A percentile compares a stretch with the other conserved stretches of the same genome.
Conservation (phyloP, 495 filamentous ascomycete species). For the Xylaria flabelliformis region DNA sequence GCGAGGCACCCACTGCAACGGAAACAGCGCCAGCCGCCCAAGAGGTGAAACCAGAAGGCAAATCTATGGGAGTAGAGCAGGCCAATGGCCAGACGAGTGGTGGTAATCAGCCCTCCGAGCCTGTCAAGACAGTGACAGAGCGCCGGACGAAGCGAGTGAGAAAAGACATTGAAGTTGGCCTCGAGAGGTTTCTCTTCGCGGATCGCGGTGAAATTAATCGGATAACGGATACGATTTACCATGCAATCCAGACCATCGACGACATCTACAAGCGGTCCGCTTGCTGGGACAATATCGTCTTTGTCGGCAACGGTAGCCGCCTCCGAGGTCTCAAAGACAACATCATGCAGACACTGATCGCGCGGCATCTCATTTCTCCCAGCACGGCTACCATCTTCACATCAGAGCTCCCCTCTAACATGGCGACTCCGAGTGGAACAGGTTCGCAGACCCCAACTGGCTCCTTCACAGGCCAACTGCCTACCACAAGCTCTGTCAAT, state of each 20-base stretch:
- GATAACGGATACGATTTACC: constrained; percentile 82
- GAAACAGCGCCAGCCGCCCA: constrained; percentile 28
- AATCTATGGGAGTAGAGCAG: constrained; percentile 28
- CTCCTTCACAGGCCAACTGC: constrained; percentile 63
- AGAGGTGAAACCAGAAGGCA: constrained; percentile 32
- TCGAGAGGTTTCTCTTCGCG: constrained; percentile 85
- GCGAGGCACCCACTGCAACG: constrained; percentile 44
- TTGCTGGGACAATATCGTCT: constrained; percentile 87
- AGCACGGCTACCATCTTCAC: constrained; percentile 94
- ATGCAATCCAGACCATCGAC: constrained; percentile 76
- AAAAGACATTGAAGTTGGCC: constrained; percentile 82
- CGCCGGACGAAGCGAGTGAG: constrained; percentile 56
- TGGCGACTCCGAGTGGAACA: constrained; percentile 87
- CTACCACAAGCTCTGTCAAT: constrained; percentile 70
- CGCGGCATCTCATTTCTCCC: constrained; percentile 88
- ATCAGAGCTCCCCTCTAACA: constrained; percentile 88
- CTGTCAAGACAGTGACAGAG: constrained; percentile 38
- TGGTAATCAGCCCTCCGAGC: constrained; percentile 18
- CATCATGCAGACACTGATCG: constrained; percentile 74
- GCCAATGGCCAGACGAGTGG: constrained; percentile 28
- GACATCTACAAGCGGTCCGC: constrained; percentile 80
- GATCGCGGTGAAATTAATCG: constrained; percentile 74
- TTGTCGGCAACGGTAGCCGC: constrained; percentile 87
- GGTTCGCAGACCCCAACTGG: constrained; percentile 85
- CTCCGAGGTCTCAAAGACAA: constrained; percentile 88